Evolutionary conservation across 257 asterid species (phyloP), one percentile per base, ranked within the genome.

Genomic region (Solanum virginianum): DNA sequence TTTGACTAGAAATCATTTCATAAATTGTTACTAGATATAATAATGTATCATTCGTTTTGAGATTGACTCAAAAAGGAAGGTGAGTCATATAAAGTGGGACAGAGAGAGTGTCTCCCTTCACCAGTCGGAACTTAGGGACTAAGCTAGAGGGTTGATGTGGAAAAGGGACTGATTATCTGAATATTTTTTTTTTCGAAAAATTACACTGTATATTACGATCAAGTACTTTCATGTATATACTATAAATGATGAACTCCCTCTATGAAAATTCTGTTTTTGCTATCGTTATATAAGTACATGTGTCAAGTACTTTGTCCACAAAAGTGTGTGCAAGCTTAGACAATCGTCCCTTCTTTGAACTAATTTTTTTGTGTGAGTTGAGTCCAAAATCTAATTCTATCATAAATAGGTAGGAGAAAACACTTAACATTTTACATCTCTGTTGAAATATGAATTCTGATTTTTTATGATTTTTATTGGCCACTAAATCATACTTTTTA

Each of bases 361-460:
- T 36, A 36, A 36, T 5, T 36, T 5, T 36, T 36, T 6, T 4
- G 7, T 36, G 1, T 36, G 41, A 36, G 7, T 36, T 36, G 6
- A 36, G 41, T 36, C 41, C 41, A 36, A 36, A 36, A 36, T 5
- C 0, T 36, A 36, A 36, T 36, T 36, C 41, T 36, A 36, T 5
- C 5, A 4, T 36, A 36, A 36, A 5, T 36, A 36, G 0, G 9
- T 36, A 9, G 8, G 8, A 36, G 2, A 69, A 36, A 36, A 8
- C 4, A 36, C 26, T 14, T 69, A 36, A 39, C 5, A 0, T 17
- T 69, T 39, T 36, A 16, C 12, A 0, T 36, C 8, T 69, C 2
- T 9, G 2, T 0, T 39, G 24, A 9, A 69, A 17, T 69, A 1
- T 36, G 2, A 9, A 39, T 69, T 0, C 4, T 0, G 0, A 36